Evolutionary conservation across 1,284 basidiomycete species (phyloP).

Genomic region (Cryptococcus sp.): DNA sequence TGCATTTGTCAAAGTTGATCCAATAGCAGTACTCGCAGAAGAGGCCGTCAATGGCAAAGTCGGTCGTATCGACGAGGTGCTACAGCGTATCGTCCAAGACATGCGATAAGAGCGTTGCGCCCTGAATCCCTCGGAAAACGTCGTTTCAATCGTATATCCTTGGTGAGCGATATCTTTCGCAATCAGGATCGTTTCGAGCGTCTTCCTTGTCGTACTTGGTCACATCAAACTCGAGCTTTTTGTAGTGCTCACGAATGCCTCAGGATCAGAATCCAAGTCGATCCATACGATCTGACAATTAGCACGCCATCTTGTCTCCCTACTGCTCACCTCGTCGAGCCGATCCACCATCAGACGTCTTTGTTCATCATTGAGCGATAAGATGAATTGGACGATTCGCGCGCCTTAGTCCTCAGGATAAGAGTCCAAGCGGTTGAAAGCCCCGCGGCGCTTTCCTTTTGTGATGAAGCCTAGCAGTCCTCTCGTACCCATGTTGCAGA

Average conservation of each 20-base stretch:
- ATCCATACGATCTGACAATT: no score
- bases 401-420: slow-evolving; percentile 11
- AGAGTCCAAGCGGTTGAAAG: slow-evolving; percentile 15
- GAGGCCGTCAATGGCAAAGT: not conserved
- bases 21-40: slow-evolving; percentile 15
- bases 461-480: slow-evolving; percentile 18
- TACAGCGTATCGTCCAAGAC: slow-evolving; percentile 5
- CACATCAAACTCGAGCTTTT: not conserved
- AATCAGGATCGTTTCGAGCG: not conserved
- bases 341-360: slow-evolving; percentile 3
- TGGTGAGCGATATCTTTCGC: not conserved
- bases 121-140: not conserved
- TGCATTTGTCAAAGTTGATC: slow-evolving; percentile 11
- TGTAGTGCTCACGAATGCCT: not conserved
- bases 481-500: slow-evolving; percentile 16
- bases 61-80: slow-evolving; percentile 3
- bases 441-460: slow-evolving; percentile 1
- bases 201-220: not conserved
- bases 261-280: not conserved
- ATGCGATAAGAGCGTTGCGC: not conserved
- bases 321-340: slow-evolving; percentile 4
- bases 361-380: slow-evolving; percentile 11
- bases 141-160: not conserved
- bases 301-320: not conserved
- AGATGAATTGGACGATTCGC: slow-evolving; percentile 13